These are phyloP conservation scores for Ascochyta koolunga DNA, from an alignment of 2,329 filamentous ascomycete species.

Conservation along the genomic window DNA sequence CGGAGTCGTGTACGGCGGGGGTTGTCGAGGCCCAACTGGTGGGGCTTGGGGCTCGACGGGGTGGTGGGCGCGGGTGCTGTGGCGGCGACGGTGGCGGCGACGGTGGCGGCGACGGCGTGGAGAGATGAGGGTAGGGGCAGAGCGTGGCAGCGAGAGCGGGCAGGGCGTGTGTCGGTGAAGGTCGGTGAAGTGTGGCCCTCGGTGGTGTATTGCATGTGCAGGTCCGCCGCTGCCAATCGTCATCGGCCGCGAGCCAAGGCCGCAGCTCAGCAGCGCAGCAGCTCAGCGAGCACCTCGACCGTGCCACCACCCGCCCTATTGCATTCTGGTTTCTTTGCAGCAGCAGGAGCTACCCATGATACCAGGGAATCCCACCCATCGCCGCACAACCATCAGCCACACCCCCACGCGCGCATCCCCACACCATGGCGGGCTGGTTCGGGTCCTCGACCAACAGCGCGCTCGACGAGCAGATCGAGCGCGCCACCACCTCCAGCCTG, in stretches of 20 bases:
- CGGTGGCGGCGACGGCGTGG: no score
- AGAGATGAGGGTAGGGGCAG: background rate
- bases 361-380: no score
- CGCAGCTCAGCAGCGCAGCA: constrained; percentile 6
- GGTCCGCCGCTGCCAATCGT: constrained; percentile 3
- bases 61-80: background rate
- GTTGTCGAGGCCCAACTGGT: constrained; percentile 8
- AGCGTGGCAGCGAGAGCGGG: background rate
- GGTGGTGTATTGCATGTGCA: background rate
- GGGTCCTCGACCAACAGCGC: constrained; percentile 80
- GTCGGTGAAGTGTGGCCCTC: constrained; percentile 4
- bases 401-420: background rate
- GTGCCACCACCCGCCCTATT: background rate
- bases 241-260: constrained; percentile 1
- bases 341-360: background rate
- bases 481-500: constrained; percentile 92
- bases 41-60: background rate
- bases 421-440: constrained; percentile 92
- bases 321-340: background rate
- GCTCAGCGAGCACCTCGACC: background rate
- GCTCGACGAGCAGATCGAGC: constrained; percentile 96
- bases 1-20: constrained; percentile 5
- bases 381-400: background rate
- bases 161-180: background rate
- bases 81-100: constrained; percentile 2